Evolutionary conservation across 495 filamentous ascomycete species (phyloP).

Genomic region (Paragyromitra xinjiangensis): DNA sequence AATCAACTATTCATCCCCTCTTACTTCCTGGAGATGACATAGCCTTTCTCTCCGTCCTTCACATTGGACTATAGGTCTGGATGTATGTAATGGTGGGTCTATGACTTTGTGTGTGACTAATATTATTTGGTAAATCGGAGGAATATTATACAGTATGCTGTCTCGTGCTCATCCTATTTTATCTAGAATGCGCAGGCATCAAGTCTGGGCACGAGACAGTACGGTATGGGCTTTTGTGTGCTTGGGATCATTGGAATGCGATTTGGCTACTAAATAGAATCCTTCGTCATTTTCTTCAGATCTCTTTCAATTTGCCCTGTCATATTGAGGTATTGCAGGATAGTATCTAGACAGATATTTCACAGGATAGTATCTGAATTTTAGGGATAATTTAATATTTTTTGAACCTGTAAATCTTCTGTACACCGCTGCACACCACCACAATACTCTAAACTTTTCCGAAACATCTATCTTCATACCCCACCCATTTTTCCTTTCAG

Average conservation of each 20-base stretch:
- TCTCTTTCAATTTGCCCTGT: constrained; percentile 8
- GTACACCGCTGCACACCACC: not conserved
- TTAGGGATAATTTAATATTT: not conserved
- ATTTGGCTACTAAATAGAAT: constrained; percentile 12
- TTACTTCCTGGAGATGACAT: not conserved
- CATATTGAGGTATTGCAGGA: not conserved
- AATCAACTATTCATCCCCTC: not conserved
- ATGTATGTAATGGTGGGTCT: not conserved
- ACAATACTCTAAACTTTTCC: not conserved
- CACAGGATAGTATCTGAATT: not conserved
- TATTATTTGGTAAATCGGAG: not conserved
- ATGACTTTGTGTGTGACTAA: not conserved
- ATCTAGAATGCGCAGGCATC: not conserved
- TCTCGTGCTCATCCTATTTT: no score
- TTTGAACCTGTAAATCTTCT: not conserved
- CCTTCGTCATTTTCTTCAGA: not conserved
- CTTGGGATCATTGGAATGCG: not conserved
- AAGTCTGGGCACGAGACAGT: not conserved
- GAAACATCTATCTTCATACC: not conserved
- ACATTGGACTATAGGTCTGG: not conserved
- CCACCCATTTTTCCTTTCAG: not conserved
- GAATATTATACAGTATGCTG: not conserved
- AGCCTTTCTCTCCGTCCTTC: no score
- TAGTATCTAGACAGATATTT: constrained; percentile 3
- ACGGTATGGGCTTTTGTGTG: not conserved